phyloP scores from a whole-genome alignment of 345 rosid genomes.

The Theobroma cacao region DNA sequence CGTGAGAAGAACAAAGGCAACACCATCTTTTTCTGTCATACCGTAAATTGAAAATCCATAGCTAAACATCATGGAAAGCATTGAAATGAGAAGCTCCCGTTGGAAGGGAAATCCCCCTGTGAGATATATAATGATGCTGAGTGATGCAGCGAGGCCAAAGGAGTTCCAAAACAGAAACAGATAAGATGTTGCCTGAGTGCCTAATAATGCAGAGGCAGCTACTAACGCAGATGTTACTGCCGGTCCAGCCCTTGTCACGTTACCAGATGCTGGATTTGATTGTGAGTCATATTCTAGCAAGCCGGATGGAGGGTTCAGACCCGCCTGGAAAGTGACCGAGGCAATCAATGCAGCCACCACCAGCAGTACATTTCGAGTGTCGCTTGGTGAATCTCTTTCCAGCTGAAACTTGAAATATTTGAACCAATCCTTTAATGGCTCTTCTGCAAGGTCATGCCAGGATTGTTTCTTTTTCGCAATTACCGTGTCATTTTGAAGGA shows the following conservation, averaged over 20 bases:
- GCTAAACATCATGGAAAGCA: not conserved
- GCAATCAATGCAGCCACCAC: not conserved
- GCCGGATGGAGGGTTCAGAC: not conserved
- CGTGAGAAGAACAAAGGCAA: not conserved
- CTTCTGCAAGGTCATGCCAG: not conserved
- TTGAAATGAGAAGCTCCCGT: constrained; percentile 2
- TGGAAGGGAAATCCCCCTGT: not conserved
- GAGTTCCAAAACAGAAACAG: not conserved
- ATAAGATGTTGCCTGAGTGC: not conserved
- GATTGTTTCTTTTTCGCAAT: not conserved
- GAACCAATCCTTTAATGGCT: not conserved
- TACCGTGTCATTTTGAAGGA: not conserved
- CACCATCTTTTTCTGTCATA: not conserved
- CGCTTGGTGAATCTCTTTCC: constrained; percentile 6
- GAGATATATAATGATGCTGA: not conserved
- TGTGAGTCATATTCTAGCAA: not conserved
- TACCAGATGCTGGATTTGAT: not conserved
- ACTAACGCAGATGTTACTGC: not conserved
- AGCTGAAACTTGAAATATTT: constrained; percentile 2
- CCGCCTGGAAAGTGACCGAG: not conserved
- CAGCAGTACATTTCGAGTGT: not conserved
- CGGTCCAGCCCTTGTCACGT: not conserved
- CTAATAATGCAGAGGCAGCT: not conserved
- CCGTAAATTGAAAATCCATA: not conserved
- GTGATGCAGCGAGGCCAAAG: not conserved